Evolutionary conservation across 495 filamentous ascomycete species (phyloP).

Genomic region (Aspergillus indologenus): DNA sequence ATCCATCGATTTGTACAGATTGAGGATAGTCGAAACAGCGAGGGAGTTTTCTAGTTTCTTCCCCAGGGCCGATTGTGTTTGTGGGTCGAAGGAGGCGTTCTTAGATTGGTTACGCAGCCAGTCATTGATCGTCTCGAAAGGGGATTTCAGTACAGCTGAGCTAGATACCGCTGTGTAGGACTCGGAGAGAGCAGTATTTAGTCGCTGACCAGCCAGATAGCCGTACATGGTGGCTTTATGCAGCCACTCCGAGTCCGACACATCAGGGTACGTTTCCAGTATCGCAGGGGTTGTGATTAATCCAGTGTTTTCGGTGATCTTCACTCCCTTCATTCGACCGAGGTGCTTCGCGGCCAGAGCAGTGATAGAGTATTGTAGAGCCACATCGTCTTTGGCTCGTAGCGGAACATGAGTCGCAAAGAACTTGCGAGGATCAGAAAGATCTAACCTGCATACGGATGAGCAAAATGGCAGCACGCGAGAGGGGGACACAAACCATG

Average conservation of each 20-base stretch:
- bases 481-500: slow-evolving; percentile 31
- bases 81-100: not conserved
- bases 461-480: not conserved
- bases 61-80: slow-evolving; percentile 14
- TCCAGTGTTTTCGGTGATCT: slow-evolving; percentile 17
- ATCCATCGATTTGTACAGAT: slow-evolving; percentile 35
- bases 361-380: slow-evolving; percentile 37
- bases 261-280: slow-evolving; percentile 39
- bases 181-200: slow-evolving; percentile 30
- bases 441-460: slow-evolving; percentile 33
- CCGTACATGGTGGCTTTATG: slow-evolving; percentile 45
- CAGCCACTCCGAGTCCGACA: slow-evolving; percentile 38
- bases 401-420: slow-evolving; percentile 39
- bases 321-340: slow-evolving; percentile 36
- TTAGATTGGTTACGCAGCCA: slow-evolving; percentile 25
- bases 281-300: slow-evolving; percentile 35
- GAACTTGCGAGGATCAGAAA: slow-evolving; percentile 39
- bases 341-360: slow-evolving; percentile 44
- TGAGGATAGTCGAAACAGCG: slow-evolving; percentile 30
- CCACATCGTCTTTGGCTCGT: slow-evolving; percentile 32
- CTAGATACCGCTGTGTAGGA: slow-evolving; percentile 33
- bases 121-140: slow-evolving; percentile 28
- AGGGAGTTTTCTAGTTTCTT: slow-evolving; percentile 35
- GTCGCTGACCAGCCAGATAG: slow-evolving; percentile 32
- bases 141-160: slow-evolving; percentile 37